Base-by-base conservation (phyloP, 768 basidiomycete genomes). In the Calocybe cyanea region DNA sequence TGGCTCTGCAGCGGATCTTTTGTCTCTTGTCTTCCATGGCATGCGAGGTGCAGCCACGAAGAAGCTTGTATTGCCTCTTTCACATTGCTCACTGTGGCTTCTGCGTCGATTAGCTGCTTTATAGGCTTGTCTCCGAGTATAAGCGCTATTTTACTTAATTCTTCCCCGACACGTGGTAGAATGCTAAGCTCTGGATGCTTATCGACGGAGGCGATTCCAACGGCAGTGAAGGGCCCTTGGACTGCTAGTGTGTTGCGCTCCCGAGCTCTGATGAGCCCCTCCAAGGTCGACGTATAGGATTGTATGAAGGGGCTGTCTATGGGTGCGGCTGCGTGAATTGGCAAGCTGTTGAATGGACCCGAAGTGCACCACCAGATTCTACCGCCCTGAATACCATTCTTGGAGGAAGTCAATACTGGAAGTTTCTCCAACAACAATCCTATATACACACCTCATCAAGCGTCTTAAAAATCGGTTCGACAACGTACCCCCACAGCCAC, bases 1-100 rank as follows among this genome's bases (percentile, higher is more conserved):
- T 42, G 49, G 34, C 55, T 56, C 28, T 53, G 36, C 21, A 53
- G 37, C 5, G 61, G 56, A 23, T 59, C 21, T 1, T 21, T 17
- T 8, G 41, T 18, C 31, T 53, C 48, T 40, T 58, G 60, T 24
- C 34, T 14, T 7, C 58, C 61, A 39, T 63, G 61, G 35, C 58
- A 63, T 10, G 57, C 57, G 31, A 61, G 39, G 41, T 61, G 60
- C 10, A 60, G 21, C 45, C 54, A 57, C 7, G 43, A 38, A 38
- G 51, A 42, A 25, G 46, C 28, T 15, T 35, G 28, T 28, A 61
- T 40, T 3, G 33, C 46, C 6, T 32, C 10, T 3, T 56, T 38
- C 13, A 54, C 49, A 10, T 42, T 38, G 14, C 14, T 14, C 23
- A 42, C 10, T n/a, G 52, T 50, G 13, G 38, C 52, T 35, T 28